Evolutionary conservation across 768 basidiomycete species (phyloP), one percentile per base, ranked within the genome.

Genomic region (Hygrophoropsis aurantiaca): DNA sequence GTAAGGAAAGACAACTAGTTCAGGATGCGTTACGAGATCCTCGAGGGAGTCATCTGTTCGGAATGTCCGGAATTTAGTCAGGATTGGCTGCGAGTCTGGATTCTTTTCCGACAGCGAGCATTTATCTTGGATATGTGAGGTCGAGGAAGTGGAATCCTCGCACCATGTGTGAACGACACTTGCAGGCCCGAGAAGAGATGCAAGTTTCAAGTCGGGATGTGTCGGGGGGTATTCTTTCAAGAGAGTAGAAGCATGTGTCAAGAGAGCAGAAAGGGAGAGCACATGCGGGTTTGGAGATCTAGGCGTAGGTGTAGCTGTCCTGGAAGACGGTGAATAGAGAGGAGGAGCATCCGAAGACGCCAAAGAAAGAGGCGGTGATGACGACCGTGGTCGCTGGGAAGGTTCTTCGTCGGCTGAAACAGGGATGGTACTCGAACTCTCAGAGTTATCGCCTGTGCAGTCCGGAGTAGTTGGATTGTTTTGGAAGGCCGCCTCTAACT

Each of bases 141-240:
- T n/a, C n/a, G n/a, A n/a, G n/a, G n/a, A n/a, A n/a, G n/a, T n/a
- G n/a, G n/a, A n/a, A n/a, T n/a, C n/a, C n/a, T n/a, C n/a, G n/a
- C n/a, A n/a, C 88, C 88, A 92, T 8, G 90, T 90, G 60, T 75
- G 79, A 42, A 89, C 70, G 30, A 79, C 85, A 57, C 87, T 90
- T 56, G 86, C 82, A 1, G 85, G 87, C 8, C 90, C 90, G 77
- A 92, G 81, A 40, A 87, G 87, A 23, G 71, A 67, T 5, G 74
- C 65, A 13, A 88, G 67, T 3, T 53, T 59, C 11, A 91, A 68
- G 1, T 62, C 68, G 9, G 82, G 75, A 42, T 85, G 75, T 2
- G 74, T 69, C 2, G 86, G 85, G 4, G 87, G 86, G 61, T 76
- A 85, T 16, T 58, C 53, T n/a, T 60, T 53, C 40, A 76, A 79